These are phyloP conservation scores for Huntiella moniliformis DNA, from an alignment of 2,329 filamentous ascomycete species.

Conservation along the genomic window DNA sequence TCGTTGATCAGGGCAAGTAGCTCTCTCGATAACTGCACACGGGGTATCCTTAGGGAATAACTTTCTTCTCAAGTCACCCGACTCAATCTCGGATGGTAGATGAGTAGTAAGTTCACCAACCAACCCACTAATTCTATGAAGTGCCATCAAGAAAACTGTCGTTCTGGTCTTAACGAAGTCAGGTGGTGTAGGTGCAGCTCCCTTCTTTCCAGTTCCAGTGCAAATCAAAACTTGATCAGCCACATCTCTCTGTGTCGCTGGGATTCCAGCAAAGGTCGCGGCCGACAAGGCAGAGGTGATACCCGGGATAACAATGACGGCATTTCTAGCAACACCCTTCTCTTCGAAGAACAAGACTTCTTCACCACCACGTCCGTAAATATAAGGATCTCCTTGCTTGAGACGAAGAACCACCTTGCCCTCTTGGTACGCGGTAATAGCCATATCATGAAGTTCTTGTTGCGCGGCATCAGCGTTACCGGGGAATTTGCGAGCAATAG, in stretches of 20 bases:
- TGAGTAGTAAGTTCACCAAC: conserved; percentile 47
- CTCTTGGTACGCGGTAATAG: conserved; percentile 41
- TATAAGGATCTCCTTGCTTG: conserved; percentile 92
- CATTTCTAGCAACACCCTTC: conserved; percentile 43
- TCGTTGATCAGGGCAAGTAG: conserved; percentile 83
- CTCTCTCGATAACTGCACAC: conserved; percentile 82
- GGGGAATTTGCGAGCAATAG: conserved; percentile 92
- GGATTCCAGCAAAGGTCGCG: conserved; percentile 73
- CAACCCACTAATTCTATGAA: conserved; percentile 64
- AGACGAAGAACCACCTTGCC: conserved; percentile 73
- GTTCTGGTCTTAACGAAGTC: conserved; percentile 60
- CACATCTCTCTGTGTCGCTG: conserved; percentile 72
- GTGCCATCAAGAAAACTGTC: conserved; percentile 84
- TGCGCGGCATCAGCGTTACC: conserved; percentile 91
- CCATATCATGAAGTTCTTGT: conserved; percentile 66
- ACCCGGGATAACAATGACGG: conserved; percentile 58
- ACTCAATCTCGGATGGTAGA: conserved; percentile 16
- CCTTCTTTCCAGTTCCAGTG: conserved; percentile 86
- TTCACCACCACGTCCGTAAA: conserved; percentile 88
- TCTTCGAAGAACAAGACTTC: conserved; percentile 69
- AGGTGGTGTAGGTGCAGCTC: conserved; percentile 62
- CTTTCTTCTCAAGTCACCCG: conserved; percentile 16
- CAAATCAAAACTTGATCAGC: conserved; percentile 91
- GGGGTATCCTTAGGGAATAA: conserved; percentile 63
- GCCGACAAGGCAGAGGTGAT: conserved; percentile 78